These are phyloP conservation scores for Discostella stelligeroides DNA, from an alignment of 108 stramenopile genomes.

Conservation along the genomic window DNA sequence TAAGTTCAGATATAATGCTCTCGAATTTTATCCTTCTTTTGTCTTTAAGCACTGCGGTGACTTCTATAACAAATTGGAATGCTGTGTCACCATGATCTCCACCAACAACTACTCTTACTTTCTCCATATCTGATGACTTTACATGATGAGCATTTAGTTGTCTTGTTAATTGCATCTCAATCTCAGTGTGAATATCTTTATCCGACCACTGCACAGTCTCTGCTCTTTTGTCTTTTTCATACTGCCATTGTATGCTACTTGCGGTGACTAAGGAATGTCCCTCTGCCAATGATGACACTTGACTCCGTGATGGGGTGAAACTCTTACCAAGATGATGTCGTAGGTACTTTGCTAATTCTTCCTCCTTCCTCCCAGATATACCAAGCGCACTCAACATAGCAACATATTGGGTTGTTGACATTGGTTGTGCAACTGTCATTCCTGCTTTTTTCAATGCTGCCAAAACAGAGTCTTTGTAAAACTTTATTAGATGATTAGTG, in stretches of 20 bases:
- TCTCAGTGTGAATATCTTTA: background rate
- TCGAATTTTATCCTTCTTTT: background rate
- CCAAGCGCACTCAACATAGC: too few species aligned
- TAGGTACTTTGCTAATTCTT: too few species aligned
- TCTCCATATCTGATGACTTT: background rate
- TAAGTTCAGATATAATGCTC: background rate
- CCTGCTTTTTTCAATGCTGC: background rate
- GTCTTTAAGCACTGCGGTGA: background rate
- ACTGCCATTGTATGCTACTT: background rate
- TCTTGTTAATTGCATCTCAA: background rate
- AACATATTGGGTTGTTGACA: background rate
- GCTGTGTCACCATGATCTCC: background rate
- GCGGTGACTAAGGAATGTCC: background rate
- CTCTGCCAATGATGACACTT: background rate
- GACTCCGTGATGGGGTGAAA: background rate
- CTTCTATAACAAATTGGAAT: background rate
- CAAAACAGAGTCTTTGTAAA: background rate
- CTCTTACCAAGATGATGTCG: too few species aligned
- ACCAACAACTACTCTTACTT: background rate
- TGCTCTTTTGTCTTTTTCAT: background rate
- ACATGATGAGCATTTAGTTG: background rate
- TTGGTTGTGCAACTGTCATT: background rate
- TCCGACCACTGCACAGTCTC: constrained; percentile 1
- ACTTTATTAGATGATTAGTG: background rate
- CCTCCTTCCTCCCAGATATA: too few species aligned